Evolutionary conservation across 2,329 filamentous ascomycete species (phyloP), one percentile per base, ranked within the genome.

Genomic region (Delphinella strobiligena): DNA sequence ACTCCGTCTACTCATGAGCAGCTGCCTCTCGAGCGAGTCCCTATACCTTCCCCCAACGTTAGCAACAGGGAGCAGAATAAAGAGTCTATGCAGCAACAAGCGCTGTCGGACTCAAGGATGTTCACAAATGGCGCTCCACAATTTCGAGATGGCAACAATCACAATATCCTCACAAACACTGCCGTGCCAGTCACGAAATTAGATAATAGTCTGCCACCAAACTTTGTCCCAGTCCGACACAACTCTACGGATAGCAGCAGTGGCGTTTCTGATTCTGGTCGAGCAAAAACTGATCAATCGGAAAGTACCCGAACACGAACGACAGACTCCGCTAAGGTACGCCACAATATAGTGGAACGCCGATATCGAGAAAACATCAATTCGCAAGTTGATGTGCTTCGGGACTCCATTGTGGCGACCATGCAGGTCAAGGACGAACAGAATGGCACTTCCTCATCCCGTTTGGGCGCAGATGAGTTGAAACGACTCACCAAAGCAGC

Each of bases 301-400:
- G 32, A 12, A 10, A 19, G 19, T n/a, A 15, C 34, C 31, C 39
- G 34, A 7, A 18, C 27, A 11, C 39, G 39, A 18, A 33, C 39
- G 19, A 41, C 34, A 33, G 39, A 41, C 19, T 41, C 39, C 14
- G 39, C 39, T 16, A 38, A 38, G 19, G 41, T 36, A 18, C 36
- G 41, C 2, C 63, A 67, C 52, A 66, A 65, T 38, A 61, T 66
- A 44, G 62, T 67, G 38, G 63, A 67, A 45, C 60, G 62, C 34
- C 61, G 64, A 41, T 67, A 67, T 48, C 62, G 63, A 38, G 62
- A 66, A 37, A 64, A 62, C 3, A 56, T 67, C 36, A 66, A 66
- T 51, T 61, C 61, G 1, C 62, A 65, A 42, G 58, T 66, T 34
- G 63, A 67, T 12, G 60, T 60, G 1, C 53, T 67, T 5, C 56